Percentiles rank a stretch among this genome's conserved stretches.
These are phyloP conservation scores for Eutrema salsugineum DNA, from an alignment of 441 rosid species.

Conservation along the genomic window DNA sequence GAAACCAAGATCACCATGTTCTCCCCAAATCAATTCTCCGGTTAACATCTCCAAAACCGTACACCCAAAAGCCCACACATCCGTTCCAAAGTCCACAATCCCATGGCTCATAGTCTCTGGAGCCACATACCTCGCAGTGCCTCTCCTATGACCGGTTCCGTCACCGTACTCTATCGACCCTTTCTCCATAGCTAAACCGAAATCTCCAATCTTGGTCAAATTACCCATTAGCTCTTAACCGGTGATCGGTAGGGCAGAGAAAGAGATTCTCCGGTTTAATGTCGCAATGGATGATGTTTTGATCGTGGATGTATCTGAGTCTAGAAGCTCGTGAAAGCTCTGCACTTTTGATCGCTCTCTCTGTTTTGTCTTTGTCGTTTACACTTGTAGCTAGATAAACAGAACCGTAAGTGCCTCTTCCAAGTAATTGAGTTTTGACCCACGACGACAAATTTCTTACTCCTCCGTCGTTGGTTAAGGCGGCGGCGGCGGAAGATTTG, in stretches of 20 bases:
- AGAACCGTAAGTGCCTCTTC: too few species aligned
- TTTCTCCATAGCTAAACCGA: not conserved
- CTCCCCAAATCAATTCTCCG: not conserved
- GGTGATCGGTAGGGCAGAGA: not conserved
- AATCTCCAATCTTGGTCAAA: constrained; percentile 3
- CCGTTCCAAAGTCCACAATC: not conserved
- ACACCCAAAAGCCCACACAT: not conserved
- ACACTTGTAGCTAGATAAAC: too few species aligned
- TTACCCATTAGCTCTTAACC: not conserved
- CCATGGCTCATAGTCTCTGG: not conserved
- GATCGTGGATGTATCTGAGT: not conserved
- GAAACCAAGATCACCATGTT: not conserved
- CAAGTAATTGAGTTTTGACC: too few species aligned
- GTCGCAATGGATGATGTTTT: not conserved
- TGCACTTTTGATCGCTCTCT: too few species aligned
- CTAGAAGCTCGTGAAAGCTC: too few species aligned
- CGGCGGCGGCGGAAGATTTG: too few species aligned
- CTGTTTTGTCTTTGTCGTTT: too few species aligned
- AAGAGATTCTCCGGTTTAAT: constrained; percentile 10
- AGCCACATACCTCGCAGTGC: not conserved
- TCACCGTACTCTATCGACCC: not conserved
- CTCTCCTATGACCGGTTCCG: not conserved
- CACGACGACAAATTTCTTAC: too few species aligned
- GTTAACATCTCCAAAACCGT: not conserved
- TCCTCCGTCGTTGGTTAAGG: too few species aligned